These are phyloP conservation scores for Pythium folliculosum DNA, from an alignment of 352 stramenopile genomes.

Conservation along the genomic window DNA sequence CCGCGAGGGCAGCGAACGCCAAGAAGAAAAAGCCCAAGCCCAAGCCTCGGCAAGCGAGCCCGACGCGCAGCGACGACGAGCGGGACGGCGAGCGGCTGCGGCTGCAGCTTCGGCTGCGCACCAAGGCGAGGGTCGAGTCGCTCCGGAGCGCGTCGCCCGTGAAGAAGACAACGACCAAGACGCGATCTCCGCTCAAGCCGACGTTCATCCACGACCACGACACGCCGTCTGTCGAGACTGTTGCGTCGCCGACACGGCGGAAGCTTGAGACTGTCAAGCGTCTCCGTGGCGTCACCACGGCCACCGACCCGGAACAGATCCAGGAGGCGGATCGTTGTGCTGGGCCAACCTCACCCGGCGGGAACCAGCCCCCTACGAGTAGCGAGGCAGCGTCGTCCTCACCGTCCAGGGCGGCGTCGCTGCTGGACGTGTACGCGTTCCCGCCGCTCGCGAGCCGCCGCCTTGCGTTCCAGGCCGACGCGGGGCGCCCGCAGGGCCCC, in stretches of 20 bases:
- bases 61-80: neutral
- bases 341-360: neutral
- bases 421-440: conserved; percentile 54
- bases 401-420: neutral
- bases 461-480: conserved; percentile 12
- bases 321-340: no score
- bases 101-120: conserved; percentile 11
- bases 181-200: neutral
- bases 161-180: neutral
- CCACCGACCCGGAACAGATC: neutral
- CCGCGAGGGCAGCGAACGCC: neutral
- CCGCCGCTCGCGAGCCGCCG: conserved; percentile 22
- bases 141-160: neutral
- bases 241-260: conserved; percentile 19
- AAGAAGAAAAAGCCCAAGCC: conserved; percentile 14
- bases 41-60: neutral
- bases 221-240: neutral
- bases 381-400: neutral
- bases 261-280: conserved; percentile 27
- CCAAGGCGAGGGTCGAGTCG: conserved; percentile 22
- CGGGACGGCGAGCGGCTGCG: neutral
- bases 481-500: conserved; percentile 2
- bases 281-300: no score
- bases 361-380: conserved; percentile 5
- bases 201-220: neutral